Evolutionary conservation across 768 basidiomycete genomes (phyloP), one percentile per base, ranked within the genome.

Genomic region (Symmetrospora coprosmae): DNA sequence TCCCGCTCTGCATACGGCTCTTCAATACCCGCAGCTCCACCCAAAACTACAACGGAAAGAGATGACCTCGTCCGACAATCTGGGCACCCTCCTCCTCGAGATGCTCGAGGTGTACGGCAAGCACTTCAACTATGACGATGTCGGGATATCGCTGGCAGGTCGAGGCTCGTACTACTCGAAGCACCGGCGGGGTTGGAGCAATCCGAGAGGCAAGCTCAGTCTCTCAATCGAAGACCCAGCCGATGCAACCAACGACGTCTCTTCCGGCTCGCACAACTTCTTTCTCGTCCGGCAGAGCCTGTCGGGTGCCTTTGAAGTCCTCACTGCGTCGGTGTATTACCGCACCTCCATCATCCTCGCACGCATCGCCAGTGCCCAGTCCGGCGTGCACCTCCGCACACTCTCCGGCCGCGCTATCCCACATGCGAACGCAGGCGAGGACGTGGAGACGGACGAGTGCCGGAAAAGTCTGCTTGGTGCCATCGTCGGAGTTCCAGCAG

Each of bases 81-180:
- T 97, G 9, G 94, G 94, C 1, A 86, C 91, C n/a, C 75, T 99
- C 55, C 78, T 94, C 43, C 80, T 96, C 77, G 94, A 99, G 73
- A 96, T 97, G 71, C 94, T 97, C 69, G 91, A 97, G 76, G 77
- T 92, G 13, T 97, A 97, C 71, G 92, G 91, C 16, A 76, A 78
- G 48, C 82, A 82, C 71, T 97, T 96, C 79, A 90, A 64, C 49
- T 64, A 63, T 27, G 66, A 70, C 53, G 53, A 52, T 49, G 64
- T 68, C 2, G 92, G 92, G 8, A 87, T 99, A 64, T 89, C 87
- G 13, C 71, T 97, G 21, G 78, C 84, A 38, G 79, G 86, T 34
- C 87, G 90, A 2, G 94, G 94, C 17, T 82, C 80, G 31, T 97
- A 97, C 74, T 97, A 83, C 69, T 80, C 75, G 72, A 97, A 96